Evolutionary conservation across 352 stramenopile genomes (phyloP).

Genomic region (Phytophthora litchii): DNA sequence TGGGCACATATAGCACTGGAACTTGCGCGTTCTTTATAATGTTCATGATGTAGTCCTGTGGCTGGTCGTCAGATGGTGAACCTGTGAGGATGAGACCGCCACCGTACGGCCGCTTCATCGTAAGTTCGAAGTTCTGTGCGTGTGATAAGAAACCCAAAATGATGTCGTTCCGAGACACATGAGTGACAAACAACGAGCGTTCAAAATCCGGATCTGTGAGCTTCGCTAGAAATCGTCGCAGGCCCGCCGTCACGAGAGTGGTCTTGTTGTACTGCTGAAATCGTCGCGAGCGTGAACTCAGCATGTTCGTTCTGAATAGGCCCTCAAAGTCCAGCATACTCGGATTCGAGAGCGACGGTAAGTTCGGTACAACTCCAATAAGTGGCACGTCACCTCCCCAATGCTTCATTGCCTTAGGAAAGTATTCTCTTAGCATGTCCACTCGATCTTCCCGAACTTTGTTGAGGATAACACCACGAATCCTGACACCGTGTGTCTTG

Average conservation of each 20-base stretch:
- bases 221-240: conserved; percentile 85
- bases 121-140: conserved; percentile 74
- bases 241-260: conserved; percentile 86
- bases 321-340: conserved; percentile 92
- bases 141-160: conserved; percentile 90
- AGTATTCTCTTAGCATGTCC: conserved; percentile 88
- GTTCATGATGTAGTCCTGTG: conserved; percentile 80
- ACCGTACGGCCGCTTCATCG: conserved; percentile 68
- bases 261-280: conserved; percentile 83
- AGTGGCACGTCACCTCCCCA: conserved; percentile 72
- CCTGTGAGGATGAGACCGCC: conserved; percentile 91
- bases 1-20: conserved; percentile 79
- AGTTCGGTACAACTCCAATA: conserved; percentile 86
- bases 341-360: conserved; percentile 72
- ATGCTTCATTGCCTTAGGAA: conserved; percentile 81
- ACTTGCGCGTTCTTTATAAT: conserved; percentile 66
- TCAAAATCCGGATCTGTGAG: conserved; percentile 75
- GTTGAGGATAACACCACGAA: conserved; percentile 97
- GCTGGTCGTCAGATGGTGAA: conserved; percentile 71
- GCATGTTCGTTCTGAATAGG: conserved; percentile 78
- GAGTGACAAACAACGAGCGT: conserved; percentile 89
- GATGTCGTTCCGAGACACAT: conserved; percentile 91
- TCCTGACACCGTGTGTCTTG: conserved; percentile 91
- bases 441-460: conserved; percentile 90
- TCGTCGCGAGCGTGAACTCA: conserved; percentile 53